A percentile compares a stretch with the other conserved stretches of the same genome.
Conservation (phyloP, 176 grass and related monocot species). For the Hordeum marinum region DNA sequence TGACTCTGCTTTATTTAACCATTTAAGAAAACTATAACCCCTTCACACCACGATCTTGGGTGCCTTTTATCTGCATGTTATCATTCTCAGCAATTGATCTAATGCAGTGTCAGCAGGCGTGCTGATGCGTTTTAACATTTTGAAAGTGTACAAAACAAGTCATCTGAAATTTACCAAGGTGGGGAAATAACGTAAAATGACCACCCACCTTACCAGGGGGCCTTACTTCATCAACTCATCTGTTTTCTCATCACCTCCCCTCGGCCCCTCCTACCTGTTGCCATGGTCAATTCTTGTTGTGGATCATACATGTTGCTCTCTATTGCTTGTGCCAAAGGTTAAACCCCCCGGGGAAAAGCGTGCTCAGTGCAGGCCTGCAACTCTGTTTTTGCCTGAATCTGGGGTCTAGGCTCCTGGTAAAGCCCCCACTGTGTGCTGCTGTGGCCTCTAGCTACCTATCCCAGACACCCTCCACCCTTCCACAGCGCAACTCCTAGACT, state of each 20-base stretch:
- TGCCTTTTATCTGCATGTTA: background rate
- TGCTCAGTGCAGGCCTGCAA: background rate
- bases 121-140: background rate
- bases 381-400: background rate
- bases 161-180: background rate
- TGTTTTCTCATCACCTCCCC: background rate
- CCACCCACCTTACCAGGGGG: background rate
- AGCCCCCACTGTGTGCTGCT: background rate
- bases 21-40: background rate
- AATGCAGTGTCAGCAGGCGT: background rate
- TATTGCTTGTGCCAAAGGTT: background rate
- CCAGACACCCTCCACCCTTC: background rate
- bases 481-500: background rate
- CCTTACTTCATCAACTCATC: background rate
- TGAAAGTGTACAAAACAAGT: background rate
- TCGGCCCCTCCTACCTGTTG: background rate
- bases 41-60: background rate
- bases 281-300: background rate
- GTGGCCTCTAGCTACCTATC: background rate
- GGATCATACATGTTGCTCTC: background rate
- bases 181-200: background rate
- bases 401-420: background rate
- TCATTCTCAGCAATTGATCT: background rate
- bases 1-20: background rate
- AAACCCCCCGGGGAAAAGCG: background rate